A percentile compares a stretch with the other conserved stretches of the same genome.
Evolutionary conservation across 2,329 filamentous ascomycete species (phyloP).

Genomic region (Aspergillus aculeatinus): DNA sequence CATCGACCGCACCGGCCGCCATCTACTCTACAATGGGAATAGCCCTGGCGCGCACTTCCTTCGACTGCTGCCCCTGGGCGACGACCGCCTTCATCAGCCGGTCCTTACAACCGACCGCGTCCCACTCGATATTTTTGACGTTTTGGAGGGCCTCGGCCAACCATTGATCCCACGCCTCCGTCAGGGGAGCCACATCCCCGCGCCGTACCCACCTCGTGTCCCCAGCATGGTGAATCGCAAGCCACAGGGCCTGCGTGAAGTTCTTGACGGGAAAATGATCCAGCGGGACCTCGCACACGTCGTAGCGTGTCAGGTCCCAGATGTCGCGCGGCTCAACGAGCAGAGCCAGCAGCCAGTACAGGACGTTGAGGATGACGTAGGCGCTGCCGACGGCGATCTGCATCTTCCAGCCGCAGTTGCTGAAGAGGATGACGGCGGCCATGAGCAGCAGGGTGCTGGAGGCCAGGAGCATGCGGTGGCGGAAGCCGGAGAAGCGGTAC

Average conservation of each 20-base stretch:
- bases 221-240: slow-evolving; percentile 56
- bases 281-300: slow-evolving; percentile 32
- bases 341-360: slow-evolving; percentile 59
- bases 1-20: too few relatives aligned
- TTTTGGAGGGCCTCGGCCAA: slow-evolving; percentile 27
- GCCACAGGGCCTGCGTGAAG: slow-evolving; percentile 60
- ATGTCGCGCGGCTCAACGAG: slow-evolving; percentile 47
- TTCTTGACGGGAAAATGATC: slow-evolving; percentile 25
- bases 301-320: slow-evolving; percentile 60
- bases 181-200: slow-evolving; percentile 54
- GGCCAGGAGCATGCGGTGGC: slow-evolving; percentile 57
- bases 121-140: too few relatives aligned
- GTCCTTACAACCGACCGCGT: too few relatives aligned
- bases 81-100: too few relatives aligned
- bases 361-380: slow-evolving; percentile 60
- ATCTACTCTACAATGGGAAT: too few relatives aligned
- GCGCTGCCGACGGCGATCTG: slow-evolving; percentile 59
- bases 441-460: slow-evolving; percentile 61
- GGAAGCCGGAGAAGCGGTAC: slow-evolving; percentile 51
- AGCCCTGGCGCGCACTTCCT: too few relatives aligned
- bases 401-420: slow-evolving; percentile 61
- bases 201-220: slow-evolving; percentile 55
- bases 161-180: slow-evolving; percentile 56
- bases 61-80: too few relatives aligned
- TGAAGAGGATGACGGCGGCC: slow-evolving; percentile 60